These are phyloP conservation scores for Aureobasidium leucospermi DNA, from an alignment of 2,329 filamentous ascomycete genomes.

Conservation along the genomic window DNA sequence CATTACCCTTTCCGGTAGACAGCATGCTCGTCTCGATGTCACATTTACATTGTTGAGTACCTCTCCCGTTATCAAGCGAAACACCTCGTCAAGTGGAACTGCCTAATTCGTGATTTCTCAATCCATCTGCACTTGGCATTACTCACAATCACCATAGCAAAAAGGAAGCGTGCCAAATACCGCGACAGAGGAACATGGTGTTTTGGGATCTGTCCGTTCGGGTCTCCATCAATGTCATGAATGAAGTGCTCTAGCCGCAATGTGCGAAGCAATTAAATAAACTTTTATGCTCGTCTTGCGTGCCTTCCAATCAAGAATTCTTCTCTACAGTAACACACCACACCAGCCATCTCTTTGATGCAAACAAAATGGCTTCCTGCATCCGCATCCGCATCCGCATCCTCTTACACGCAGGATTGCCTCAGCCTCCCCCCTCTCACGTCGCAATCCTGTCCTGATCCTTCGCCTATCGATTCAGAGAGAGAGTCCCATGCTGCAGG, in stretches of 20 bases:
- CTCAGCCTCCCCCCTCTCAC: not conserved
- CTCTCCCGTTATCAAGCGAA: not conserved
- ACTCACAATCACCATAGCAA: too few relatives aligned
- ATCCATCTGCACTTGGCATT: not conserved
- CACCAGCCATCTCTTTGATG: not conserved
- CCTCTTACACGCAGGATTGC: not conserved
- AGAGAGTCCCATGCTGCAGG: not conserved
- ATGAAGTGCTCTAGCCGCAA: not conserved
- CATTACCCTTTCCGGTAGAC: not conserved
- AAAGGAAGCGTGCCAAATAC: not conserved
- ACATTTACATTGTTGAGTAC: not conserved
- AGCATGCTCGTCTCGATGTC: not conserved
- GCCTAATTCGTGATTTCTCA: not conserved
- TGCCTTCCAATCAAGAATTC: not conserved
- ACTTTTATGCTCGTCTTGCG: not conserved
- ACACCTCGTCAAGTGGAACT: not conserved
- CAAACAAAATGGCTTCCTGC: not conserved
- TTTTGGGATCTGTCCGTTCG: not conserved
- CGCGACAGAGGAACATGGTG: not conserved
- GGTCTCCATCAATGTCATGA: not conserved
- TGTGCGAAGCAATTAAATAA: not conserved
- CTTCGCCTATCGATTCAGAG: not conserved
- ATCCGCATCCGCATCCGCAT: too few relatives aligned
- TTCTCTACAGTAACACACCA: not conserved
- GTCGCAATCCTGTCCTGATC: not conserved